These are phyloP conservation scores for Mikania micrantha DNA, from an alignment of 129 eudicot genomes.

Conservation along the genomic window DNA sequence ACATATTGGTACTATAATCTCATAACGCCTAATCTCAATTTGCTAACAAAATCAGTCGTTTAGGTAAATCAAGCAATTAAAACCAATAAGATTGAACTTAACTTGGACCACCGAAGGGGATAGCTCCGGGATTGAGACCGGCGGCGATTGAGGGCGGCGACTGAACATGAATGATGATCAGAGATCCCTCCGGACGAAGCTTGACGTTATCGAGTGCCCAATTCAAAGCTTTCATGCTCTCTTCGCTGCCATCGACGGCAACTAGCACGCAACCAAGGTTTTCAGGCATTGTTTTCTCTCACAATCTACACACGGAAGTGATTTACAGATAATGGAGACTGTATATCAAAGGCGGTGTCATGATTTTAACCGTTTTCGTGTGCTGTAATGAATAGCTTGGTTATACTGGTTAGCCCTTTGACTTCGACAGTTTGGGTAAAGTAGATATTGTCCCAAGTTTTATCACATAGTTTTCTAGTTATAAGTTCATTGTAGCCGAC, in stretches of 20 bases:
- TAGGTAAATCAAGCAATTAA: background rate
- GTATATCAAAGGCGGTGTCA: no score
- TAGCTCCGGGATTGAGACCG: slow-evolving; percentile 75
- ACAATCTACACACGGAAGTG: background rate
- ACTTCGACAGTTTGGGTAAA: no score
- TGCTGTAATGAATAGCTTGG: no score
- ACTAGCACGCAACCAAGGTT: slow-evolving; percentile 46
- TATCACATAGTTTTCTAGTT: no score
- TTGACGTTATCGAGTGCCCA: slow-evolving; percentile 68
- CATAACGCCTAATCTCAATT: background rate
- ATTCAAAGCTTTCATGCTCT: slow-evolving; percentile 68
- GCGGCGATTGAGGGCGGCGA: slow-evolving; percentile 58
- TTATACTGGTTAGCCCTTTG: no score
- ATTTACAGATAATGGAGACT: no score
- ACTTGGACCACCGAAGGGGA: slow-evolving; percentile 93
- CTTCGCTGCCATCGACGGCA: slow-evolving; percentile 72
- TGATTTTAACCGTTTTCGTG: no score
- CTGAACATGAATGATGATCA: slow-evolving; percentile 53
- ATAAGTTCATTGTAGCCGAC: no score
- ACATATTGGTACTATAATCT: background rate
- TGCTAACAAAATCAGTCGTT: background rate
- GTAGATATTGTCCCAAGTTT: no score
- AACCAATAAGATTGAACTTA: slow-evolving; percentile 11
- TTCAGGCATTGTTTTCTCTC: slow-evolving; percentile 31
- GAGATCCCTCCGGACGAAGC: slow-evolving; percentile 46